A percentile compares a stretch with the other conserved stretches of the same genome.
Conservation (phyloP, 1,284 basidiomycete species). For the Rugosomyces carneus region DNA sequence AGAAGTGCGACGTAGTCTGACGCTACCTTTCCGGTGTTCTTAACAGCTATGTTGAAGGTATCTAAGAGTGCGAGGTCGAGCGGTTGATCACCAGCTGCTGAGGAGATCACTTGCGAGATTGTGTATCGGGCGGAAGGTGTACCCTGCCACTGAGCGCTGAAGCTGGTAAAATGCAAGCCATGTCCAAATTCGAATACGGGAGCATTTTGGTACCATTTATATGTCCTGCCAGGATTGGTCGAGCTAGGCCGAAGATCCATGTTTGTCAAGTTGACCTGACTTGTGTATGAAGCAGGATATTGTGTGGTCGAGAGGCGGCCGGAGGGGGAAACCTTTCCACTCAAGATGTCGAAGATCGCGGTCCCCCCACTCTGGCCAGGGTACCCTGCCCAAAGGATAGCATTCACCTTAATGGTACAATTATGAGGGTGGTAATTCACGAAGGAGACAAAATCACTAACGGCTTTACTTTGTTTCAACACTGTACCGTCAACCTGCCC, state of each 20-base stretch:
- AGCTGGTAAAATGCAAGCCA: slow-evolving; percentile 50
- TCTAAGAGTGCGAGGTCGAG: slow-evolving; percentile 42
- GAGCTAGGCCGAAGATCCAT: slow-evolving; percentile 46
- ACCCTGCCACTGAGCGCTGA: slow-evolving; percentile 32
- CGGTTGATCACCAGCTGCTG: slow-evolving; percentile 20
- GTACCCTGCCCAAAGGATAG: slow-evolving; percentile 51
- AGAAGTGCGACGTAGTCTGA: slow-evolving; percentile 54
- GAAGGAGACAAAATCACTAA: slow-evolving; percentile 19
- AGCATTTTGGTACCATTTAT: slow-evolving; percentile 49
- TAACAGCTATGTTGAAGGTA: slow-evolving; percentile 41
- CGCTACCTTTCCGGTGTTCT: slow-evolving; percentile 41
- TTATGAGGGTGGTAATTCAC: background rate
- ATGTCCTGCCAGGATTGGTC: slow-evolving; percentile 48
- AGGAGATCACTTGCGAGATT: slow-evolving; percentile 34
- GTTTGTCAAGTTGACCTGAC: slow-evolving; percentile 49
- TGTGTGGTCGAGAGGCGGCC: slow-evolving; percentile 50
- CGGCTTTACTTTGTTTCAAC: slow-evolving; percentile 38
- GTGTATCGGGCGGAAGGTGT: slow-evolving; percentile 30
- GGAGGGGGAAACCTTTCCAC: slow-evolving; percentile 43
- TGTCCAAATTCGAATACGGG: slow-evolving; percentile 47
- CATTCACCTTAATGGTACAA: slow-evolving; percentile 34
- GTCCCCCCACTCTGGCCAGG: slow-evolving; percentile 49
- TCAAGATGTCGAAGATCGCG: slow-evolving; percentile 44
- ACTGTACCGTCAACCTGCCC: slow-evolving; percentile 46
- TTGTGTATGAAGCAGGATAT: slow-evolving; percentile 44